Percentiles rank a stretch among this genome's conserved stretches.
Conservation (phyloP, 306 rosid species). For the Quercus aquifolioides region DNA sequence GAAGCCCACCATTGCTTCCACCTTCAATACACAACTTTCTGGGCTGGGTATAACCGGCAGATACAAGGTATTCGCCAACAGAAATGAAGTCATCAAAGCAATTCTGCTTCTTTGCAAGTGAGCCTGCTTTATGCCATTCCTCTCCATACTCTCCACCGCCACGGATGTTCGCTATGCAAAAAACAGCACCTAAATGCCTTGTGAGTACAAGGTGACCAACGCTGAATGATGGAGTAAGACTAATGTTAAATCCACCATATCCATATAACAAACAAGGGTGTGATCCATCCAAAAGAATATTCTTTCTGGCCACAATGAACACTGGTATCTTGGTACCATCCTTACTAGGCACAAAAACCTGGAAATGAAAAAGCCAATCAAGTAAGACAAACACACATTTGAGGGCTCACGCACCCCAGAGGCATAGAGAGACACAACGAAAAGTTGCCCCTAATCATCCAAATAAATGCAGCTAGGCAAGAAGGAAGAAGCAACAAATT, state of each 20-base stretch:
- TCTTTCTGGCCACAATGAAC: constrained; percentile 69
- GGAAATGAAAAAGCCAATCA: constrained; percentile 20
- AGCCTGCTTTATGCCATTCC: constrained; percentile 97
- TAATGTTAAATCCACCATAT: constrained; percentile 86
- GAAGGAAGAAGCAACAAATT: neutral
- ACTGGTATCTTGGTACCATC: constrained; percentile 86
- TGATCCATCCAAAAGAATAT: constrained; percentile 78
- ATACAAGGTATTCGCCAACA: constrained; percentile 83
- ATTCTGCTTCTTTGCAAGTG: constrained; percentile 84
- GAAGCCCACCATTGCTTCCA: constrained; percentile 98
- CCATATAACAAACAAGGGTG: constrained; percentile 90
- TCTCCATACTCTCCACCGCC: constrained; percentile 99
- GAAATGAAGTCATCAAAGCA: constrained; percentile 95
- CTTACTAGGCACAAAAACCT: constrained; percentile 78
- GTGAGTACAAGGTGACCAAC: constrained; percentile 64
- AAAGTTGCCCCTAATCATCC: neutral
- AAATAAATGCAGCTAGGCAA: constrained; percentile 5
- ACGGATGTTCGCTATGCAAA: constrained; percentile 86
- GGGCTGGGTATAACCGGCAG: constrained; percentile 77
- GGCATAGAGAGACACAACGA: neutral
- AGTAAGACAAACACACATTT: neutral
- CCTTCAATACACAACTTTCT: constrained; percentile 89
- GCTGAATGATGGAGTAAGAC: constrained; percentile 76
- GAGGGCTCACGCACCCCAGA: constrained; percentile 1
- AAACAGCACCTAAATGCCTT: constrained; percentile 76